Percentiles rank a stretch among this genome's conserved stretches.
These are phyloP conservation scores for Agaricus sinodeliciosus DNA, from an alignment of 768 basidiomycete genomes.

Conservation along the genomic window DNA sequence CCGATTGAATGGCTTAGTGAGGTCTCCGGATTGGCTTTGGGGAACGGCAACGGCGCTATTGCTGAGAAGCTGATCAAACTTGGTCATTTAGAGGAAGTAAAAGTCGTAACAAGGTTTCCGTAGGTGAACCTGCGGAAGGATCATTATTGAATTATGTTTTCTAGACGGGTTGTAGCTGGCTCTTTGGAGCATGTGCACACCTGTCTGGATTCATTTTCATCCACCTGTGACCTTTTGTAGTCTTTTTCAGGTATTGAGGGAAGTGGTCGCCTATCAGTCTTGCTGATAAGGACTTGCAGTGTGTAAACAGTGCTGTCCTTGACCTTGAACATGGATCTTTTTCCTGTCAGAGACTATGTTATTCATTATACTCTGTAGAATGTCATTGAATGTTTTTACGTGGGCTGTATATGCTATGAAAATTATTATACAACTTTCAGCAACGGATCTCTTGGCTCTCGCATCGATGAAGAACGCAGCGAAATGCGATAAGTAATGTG, in stretches of 20 bases:
- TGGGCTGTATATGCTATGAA: neutral
- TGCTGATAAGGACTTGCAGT: too few relatives aligned
- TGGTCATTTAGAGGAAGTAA: slow-evolving; percentile 84
- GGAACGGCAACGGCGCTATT: slow-evolving; percentile 45
- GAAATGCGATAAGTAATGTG: slow-evolving; percentile 80
- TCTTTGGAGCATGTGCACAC: slow-evolving; percentile 29
- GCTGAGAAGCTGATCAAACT: slow-evolving; percentile 60
- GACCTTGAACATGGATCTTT: too few relatives aligned
- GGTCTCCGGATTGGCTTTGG: slow-evolving; percentile 74
- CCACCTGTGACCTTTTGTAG: slow-evolving; percentile 43
- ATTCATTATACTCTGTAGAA: neutral
- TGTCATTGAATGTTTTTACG: neutral
- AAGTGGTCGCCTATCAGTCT: neutral
- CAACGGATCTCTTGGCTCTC: slow-evolving; percentile 74
- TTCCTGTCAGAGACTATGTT: too few relatives aligned
- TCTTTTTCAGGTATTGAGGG: slow-evolving; percentile 8
- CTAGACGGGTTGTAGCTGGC: slow-evolving; percentile 27
- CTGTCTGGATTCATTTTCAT: slow-evolving; percentile 23
- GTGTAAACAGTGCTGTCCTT: too few relatives aligned
- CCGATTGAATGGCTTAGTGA: slow-evolving; percentile 90
- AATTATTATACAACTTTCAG: slow-evolving; percentile 30
- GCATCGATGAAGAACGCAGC: slow-evolving; percentile 79
- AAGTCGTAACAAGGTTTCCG: slow-evolving; percentile 79
- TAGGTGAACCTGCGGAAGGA: slow-evolving; percentile 81
- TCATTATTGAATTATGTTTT: slow-evolving; percentile 47